Evolutionary conservation across 2,329 filamentous ascomycete species (phyloP).

Genomic region (Xylaria sp.): DNA sequence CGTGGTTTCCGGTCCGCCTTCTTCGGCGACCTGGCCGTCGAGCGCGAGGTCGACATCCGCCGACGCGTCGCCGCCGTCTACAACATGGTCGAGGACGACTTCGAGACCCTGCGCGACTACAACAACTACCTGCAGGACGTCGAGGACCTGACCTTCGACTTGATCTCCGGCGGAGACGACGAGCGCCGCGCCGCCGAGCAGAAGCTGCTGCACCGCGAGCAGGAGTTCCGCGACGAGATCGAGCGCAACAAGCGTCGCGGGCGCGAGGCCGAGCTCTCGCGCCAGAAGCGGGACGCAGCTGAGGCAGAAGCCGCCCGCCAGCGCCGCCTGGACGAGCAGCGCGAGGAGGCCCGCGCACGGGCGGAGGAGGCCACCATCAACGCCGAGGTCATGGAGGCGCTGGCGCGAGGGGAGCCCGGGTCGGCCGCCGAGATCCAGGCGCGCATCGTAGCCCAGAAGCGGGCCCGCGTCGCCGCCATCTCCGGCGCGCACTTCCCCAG

Average conservation of each 20-base stretch:
- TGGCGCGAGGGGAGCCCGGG: slow-evolving; percentile 70
- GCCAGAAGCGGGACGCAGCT: slow-evolving; percentile 66
- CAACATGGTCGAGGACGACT: slow-evolving; percentile 91
- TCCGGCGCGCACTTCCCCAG: slow-evolving; percentile 49
- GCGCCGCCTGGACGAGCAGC: slow-evolving; percentile 69
- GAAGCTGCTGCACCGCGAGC: slow-evolving; percentile 70
- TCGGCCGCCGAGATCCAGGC: slow-evolving; percentile 69
- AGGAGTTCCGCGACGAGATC: slow-evolving; percentile 75
- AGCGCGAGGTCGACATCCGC: slow-evolving; percentile 93
- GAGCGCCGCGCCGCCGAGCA: slow-evolving; percentile 63
- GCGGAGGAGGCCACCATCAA: slow-evolving; percentile 70
- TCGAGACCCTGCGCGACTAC: slow-evolving; percentile 82
- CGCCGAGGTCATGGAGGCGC: slow-evolving; percentile 75
- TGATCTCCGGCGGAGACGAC: slow-evolving; percentile 77
- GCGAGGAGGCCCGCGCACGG: slow-evolving; percentile 78
- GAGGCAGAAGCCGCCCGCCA: slow-evolving; percentile 75
- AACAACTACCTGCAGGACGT: slow-evolving; percentile 96
- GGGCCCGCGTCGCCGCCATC: slow-evolving; percentile 68
- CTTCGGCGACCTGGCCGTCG: slow-evolving; percentile 87
- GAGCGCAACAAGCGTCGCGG: slow-evolving; percentile 69
- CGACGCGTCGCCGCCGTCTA: slow-evolving; percentile 82
- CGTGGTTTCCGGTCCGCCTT: slow-evolving; percentile 87
- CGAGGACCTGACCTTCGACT: slow-evolving; percentile 88
- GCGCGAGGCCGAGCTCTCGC: slow-evolving; percentile 65
- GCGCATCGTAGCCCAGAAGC: slow-evolving; percentile 78